Conservation (phyloP, 805 yeast species). For the Nakazawaea sp. region DNA sequence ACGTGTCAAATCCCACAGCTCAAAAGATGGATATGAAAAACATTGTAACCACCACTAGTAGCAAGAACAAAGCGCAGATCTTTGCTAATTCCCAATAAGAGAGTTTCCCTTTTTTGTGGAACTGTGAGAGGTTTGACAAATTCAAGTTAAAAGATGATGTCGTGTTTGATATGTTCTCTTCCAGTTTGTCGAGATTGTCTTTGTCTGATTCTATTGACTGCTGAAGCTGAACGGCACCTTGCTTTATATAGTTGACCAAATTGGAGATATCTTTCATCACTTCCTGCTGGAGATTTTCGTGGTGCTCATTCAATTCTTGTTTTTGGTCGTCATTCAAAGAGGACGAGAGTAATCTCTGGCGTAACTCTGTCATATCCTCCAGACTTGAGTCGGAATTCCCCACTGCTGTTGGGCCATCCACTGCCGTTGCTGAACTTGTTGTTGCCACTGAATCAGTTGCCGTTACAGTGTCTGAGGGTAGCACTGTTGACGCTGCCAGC, state of each 20-base stretch:
- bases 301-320: conserved; percentile 7
- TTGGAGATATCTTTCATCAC: conserved; percentile 5
- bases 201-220: conserved; percentile 3
- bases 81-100: conserved; percentile 8
- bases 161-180: conserved; percentile 3
- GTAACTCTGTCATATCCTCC: conserved; percentile 10
- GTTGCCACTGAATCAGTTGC: too few species aligned
- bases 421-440: not conserved
- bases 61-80: conserved; percentile 1
- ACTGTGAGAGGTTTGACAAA: not conserved
- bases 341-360: conserved; percentile 8
- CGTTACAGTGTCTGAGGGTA: not conserved
- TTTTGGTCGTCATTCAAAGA: not conserved
- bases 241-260: conserved; percentile 2
- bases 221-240: not conserved
- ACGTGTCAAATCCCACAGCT: too few species aligned
- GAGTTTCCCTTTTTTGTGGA: conserved; percentile 5
- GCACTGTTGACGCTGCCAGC: not conserved
- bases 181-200: not conserved
- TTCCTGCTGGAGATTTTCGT: conserved; percentile 8
- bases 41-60: not conserved
- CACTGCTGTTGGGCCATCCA: too few species aligned
- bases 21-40: conserved; percentile 6
- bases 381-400: too few species aligned
- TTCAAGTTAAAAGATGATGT: conserved; percentile 1